phyloP scores from a whole-genome alignment of 1,284 basidiomycete species.

The Moesziomyces sp. region DNA sequence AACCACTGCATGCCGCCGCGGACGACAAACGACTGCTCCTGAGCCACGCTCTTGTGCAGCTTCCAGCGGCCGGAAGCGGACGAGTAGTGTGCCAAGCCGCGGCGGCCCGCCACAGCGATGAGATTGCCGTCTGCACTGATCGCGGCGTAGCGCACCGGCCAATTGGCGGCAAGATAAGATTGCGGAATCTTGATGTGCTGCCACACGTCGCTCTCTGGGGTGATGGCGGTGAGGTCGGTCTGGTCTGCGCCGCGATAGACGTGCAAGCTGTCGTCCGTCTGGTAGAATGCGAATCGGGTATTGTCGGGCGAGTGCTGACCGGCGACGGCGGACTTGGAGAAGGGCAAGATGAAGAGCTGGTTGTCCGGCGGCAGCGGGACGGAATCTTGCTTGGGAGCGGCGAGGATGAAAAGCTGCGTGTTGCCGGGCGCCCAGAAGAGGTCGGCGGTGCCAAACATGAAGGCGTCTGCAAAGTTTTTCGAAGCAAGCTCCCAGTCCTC shows the following conservation, averaged over 20 bases:
- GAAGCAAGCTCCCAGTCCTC: constrained; percentile 73
- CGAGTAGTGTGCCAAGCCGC: constrained; percentile 93
- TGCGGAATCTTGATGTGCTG: constrained; percentile 78
- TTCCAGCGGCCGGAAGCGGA: constrained; percentile 96
- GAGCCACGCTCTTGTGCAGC: constrained; percentile 81
- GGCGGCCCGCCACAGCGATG: constrained; percentile 90
- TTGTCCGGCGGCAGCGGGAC: constrained; percentile 25
- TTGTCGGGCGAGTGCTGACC: constrained; percentile 93
- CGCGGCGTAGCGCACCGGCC: constrained; percentile 93
- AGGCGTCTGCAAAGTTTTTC: constrained; percentile 75
- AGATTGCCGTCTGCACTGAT: constrained; percentile 90
- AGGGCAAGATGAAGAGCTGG: constrained; percentile 72
- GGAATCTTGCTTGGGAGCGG: constrained; percentile 19
- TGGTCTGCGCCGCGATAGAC: constrained; percentile 98
- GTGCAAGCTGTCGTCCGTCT: constrained; percentile 91
- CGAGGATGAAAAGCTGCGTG: constrained; percentile 55
- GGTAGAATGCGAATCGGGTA: constrained; percentile 91
- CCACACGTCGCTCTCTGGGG: constrained; percentile 92
- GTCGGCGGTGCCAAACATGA: constrained; percentile 79
- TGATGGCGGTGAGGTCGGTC: constrained; percentile 97
- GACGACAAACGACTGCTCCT: constrained; percentile 89
- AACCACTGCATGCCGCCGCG: constrained; percentile 96
- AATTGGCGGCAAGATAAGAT: constrained; percentile 86
- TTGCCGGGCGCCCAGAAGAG: constrained; percentile 65
- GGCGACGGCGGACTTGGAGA: constrained; percentile 93